Base-by-base conservation (phyloP, 345 rosid species). In the Raphanus sativus region DNA sequence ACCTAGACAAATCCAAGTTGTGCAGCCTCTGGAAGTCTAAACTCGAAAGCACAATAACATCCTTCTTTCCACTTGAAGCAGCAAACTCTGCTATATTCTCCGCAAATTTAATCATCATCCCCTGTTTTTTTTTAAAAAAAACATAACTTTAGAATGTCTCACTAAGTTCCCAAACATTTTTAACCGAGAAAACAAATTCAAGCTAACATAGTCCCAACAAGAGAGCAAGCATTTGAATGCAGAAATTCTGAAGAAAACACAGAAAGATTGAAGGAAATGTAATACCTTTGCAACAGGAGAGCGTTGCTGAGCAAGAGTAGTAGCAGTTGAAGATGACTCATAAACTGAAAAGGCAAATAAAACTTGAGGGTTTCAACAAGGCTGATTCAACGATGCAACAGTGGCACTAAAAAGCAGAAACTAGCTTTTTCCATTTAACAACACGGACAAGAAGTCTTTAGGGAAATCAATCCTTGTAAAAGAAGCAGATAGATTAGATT, bases 11-110 rank as follows among this genome's bases (percentile, higher is more conserved):
- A 60, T 94, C 98, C 83, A 90, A 86, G 82, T 73, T 88, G 82
- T 85, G 89, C 91, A 87, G 90, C 82, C 85, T 90, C 65, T 90
- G 89, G 87, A 95, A 95, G 73, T 95, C 99, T 75, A 95, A 86
- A 86, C 93, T 83, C 9, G 98, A 92, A 55, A 95, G 89, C 67
- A 92, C 79, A 69, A 89, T 68, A 6, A 86, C 88, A 65, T 89
- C 88, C 75, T 89, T 86, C 84, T 85, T 95, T 77, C 97, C 91
- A 75, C 83, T 88, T 24, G 90, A 71, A 77, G 75, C 87, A 83
- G 97, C 96, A 87, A 87, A 92, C 67, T 91, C 78, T 4, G 96
- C 97, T 81, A 92, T 68, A 81, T 89, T 85, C 78, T 86, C 89
- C 33, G 96, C 94, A 84, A 86, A 89, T 42, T 87, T 89, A 65